Base-by-base conservation (phyloP, 2,329 filamentous ascomycete species). In the Mycocentrospora acerina region DNA sequence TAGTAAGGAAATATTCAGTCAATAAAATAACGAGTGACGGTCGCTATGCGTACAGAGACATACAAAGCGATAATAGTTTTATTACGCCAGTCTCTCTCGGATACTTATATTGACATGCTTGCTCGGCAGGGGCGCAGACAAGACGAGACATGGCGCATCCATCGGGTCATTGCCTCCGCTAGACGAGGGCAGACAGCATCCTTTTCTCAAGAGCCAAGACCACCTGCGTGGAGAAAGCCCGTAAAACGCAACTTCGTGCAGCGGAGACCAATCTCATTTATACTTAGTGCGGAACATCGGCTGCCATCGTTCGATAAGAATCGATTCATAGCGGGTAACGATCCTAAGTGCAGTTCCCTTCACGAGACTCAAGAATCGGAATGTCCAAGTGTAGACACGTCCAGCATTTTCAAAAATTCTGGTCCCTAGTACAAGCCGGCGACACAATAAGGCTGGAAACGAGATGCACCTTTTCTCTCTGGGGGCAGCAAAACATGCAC, bases 11-110 rank as follows among this genome's bases (percentile, higher is more conserved):
- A 35, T 17, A 29, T 29, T 30, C 38, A 35, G 42, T 26, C 19
- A n/a, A 40, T 42, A 35, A 35, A 33, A 26, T 51, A 54, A 58
- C 51, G 56, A 62, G 44, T 55, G 59, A 55, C 53, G 35, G 46
- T 47, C 53, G 53, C 40, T 42, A 49, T 40, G 37, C 46, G 48
- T 42, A 36, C 44, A 55, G 45, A 48, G 53, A 58, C 51, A 43
- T 44, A 44, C 48, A 57, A 51, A 48, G 49, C 48, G 54, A 37
- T 51, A 40, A 53, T n/a, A 42, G 37, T 37, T 12, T 18, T 11
- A 30, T 15, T 17, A 11, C 13, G 32, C 35, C 40, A 42, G 44
- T 30, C 29, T n/a, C 13, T 29, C 28, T 16, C 40, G 32, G 46
- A 44, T 51, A 47, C 48, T 57, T 59, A 57, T 59, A 57, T 28